These are phyloP conservation scores for Capsicum rhomboideum DNA, from an alignment of 257 asterid genomes.

Conservation along the genomic window DNA sequence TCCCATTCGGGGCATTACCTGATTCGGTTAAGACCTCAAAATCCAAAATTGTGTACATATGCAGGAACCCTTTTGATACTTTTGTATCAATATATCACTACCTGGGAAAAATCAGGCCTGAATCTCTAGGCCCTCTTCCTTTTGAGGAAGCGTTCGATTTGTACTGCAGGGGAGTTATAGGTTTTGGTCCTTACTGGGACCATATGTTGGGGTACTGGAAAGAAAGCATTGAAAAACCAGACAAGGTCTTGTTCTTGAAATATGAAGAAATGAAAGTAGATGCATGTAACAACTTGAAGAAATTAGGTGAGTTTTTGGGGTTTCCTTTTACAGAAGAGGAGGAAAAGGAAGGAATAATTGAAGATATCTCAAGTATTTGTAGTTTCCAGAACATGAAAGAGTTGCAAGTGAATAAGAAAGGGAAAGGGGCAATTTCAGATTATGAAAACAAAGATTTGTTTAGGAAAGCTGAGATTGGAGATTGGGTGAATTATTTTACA, in stretches of 20 bases:
- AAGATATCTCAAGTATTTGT: conserved; percentile 23
- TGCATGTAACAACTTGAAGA: conserved; percentile 10
- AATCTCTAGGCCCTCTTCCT: background rate
- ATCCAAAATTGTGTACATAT: conserved; percentile 34
- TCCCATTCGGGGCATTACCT: conserved; percentile 28
- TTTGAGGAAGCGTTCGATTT: conserved; percentile 21
- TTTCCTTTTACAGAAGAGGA: conserved; percentile 29
- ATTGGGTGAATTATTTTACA: conserved; percentile 39
- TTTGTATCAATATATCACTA: conserved; percentile 38
- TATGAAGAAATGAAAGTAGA: conserved; percentile 46
- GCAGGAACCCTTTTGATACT: conserved; percentile 39
- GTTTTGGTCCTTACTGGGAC: conserved; percentile 56
- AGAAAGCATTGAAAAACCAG: conserved; percentile 19
- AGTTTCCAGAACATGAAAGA: conserved; percentile 40
- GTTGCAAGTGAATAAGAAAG: conserved; percentile 34
- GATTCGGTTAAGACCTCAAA: conserved; percentile 9
- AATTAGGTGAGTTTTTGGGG: conserved; percentile 37
- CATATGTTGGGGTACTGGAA: conserved; percentile 50
- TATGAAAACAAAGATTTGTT: conserved; percentile 23
- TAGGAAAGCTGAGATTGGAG: conserved; percentile 51
- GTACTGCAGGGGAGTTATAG: conserved; percentile 25
- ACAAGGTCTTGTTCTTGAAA: conserved; percentile 37
- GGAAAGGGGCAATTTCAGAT: conserved; percentile 15
- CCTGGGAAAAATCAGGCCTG: conserved; percentile 1
- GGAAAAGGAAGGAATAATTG: conserved; percentile 27